These are phyloP conservation scores for Hanseniaspora sp. DNA, from an alignment of 1,139 yeast species.

Conservation along the genomic window DNA sequence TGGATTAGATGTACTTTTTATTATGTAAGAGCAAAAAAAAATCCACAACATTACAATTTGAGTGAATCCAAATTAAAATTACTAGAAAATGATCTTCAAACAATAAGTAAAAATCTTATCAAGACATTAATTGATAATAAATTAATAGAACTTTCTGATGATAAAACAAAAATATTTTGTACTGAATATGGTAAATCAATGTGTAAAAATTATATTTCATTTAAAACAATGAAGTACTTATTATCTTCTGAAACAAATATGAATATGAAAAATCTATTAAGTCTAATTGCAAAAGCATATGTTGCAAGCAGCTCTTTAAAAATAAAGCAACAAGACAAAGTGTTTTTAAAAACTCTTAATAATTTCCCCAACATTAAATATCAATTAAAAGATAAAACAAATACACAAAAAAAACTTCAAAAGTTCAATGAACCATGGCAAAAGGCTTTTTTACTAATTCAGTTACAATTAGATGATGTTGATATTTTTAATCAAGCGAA, in stretches of 20 bases:
- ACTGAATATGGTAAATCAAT: slow-evolving; percentile 38
- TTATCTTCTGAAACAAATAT: too few relatives aligned
- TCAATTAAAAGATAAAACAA: slow-evolving; percentile 24
- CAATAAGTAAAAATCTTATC: slow-evolving; percentile 30
- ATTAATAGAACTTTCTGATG: background rate
- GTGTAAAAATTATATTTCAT: slow-evolving; percentile 38
- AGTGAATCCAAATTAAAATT: too few relatives aligned
- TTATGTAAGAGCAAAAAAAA: slow-evolving; percentile 35
- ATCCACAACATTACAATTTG: slow-evolving; percentile 33
- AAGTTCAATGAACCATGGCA: slow-evolving; percentile 25
- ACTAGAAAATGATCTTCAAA: slow-evolving; percentile 19
- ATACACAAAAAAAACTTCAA: slow-evolving; percentile 3
- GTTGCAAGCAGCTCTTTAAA: too few relatives aligned
- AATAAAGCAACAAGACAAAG: too few relatives aligned
- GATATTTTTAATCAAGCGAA: slow-evolving; percentile 37
- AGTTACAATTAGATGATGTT: slow-evolving; percentile 39
- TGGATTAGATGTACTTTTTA: slow-evolving; percentile 47
- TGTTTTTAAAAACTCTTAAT: too few relatives aligned
- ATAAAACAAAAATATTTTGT: slow-evolving; percentile 22
- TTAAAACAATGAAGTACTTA: slow-evolving; percentile 21
- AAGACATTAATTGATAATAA: slow-evolving; percentile 26
- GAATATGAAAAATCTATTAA: too few relatives aligned
- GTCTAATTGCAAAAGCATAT: too few relatives aligned
- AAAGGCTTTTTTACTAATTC: slow-evolving; percentile 34
- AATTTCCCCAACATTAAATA: slow-evolving; percentile 31